A percentile compares a stretch with the other conserved stretches of the same genome.
phyloP scores from a whole-genome alignment of 2,329 filamentous ascomycete species.

The Claviceps citrina region DNA sequence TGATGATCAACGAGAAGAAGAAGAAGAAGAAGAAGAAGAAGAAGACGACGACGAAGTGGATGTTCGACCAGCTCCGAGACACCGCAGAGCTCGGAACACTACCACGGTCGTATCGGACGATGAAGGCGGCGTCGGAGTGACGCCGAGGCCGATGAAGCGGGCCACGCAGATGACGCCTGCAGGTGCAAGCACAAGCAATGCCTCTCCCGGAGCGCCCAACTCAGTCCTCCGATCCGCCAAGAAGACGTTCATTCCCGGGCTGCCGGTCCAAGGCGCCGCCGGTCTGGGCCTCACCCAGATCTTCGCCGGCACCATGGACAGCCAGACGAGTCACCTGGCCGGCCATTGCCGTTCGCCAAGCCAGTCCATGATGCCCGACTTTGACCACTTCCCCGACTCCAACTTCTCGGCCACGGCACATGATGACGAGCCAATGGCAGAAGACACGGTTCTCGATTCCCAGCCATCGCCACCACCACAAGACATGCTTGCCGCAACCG shows the following conservation, averaged over 20 bases:
- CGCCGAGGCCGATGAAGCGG: constrained; percentile 31
- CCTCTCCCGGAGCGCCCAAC: constrained; percentile 40
- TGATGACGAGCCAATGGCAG: constrained; percentile 38
- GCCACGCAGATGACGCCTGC: constrained; percentile 26
- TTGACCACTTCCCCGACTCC: constrained; percentile 40
- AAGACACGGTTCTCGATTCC: constrained; percentile 35
- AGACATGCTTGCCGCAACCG: constrained; percentile 19
- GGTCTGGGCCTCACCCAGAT: constrained; percentile 73
- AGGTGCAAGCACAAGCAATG: constrained; percentile 22
- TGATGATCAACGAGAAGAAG: constrained; percentile 10
- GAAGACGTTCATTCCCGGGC: constrained; percentile 54
- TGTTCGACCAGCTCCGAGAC: constrained; percentile 24
- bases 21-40: constrained; percentile 18
- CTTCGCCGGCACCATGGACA: constrained; percentile 75
- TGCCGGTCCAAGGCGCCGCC: constrained; percentile 44
- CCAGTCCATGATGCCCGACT: constrained; percentile 39
- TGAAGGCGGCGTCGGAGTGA: constrained; percentile 29
- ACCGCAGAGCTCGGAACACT: constrained; percentile 36
- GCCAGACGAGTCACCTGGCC: constrained; percentile 22
- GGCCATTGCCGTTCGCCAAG: constrained; percentile 18
- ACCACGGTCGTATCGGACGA: constrained; percentile 46
- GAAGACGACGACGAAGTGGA: constrained; percentile 21
- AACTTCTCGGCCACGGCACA: constrained; percentile 45
- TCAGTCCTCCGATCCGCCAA: constrained; percentile 54
- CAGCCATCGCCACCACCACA: constrained; percentile 19